Evolutionary conservation across 2,329 filamentous ascomycete genomes (phyloP).

Genomic region (Beauveria asiatica): DNA sequence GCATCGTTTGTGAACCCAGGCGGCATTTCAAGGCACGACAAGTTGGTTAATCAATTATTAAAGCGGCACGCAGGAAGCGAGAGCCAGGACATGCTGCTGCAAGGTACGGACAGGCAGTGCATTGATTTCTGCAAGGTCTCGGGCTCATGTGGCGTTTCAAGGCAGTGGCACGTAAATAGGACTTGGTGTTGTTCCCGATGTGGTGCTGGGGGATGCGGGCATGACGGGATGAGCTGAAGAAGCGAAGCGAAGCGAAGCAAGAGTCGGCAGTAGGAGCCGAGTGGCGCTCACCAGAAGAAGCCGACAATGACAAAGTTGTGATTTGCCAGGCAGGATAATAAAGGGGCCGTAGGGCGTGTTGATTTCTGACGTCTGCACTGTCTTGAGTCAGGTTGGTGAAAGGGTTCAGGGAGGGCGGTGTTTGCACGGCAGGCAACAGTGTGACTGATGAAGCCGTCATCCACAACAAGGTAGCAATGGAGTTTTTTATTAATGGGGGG

Average conservation of each 20-base stretch:
- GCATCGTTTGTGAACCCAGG: not conserved
- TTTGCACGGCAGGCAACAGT: not conserved
- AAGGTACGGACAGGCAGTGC: not conserved
- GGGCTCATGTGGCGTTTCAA: constrained; percentile 3
- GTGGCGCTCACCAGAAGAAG: not conserved
- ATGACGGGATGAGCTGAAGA: not conserved
- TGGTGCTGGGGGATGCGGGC: not conserved
- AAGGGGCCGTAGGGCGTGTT: not conserved
- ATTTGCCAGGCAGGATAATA: not conserved
- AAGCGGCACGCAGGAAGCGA: not conserved
- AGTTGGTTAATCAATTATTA: too few relatives aligned
- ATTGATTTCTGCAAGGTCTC: not conserved
- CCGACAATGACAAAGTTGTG: not conserved
- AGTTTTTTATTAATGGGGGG: not conserved
- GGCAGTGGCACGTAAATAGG: not conserved
- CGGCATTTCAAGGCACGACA: constrained; percentile 1
- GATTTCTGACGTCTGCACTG: not conserved
- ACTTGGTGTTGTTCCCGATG: not conserved
- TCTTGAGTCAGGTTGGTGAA: not conserved
- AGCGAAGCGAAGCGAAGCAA: not conserved
- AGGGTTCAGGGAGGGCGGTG: not conserved
- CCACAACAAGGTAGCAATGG: not conserved
- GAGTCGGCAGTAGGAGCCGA: not conserved
- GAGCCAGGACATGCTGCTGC: not conserved
- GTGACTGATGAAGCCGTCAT: too few relatives aligned